Percentiles rank a stretch among this genome's conserved stretches.
Evolutionary conservation across 164 flowering plant species (phyloP).

Genomic region (Houttuynia cordata): DNA sequence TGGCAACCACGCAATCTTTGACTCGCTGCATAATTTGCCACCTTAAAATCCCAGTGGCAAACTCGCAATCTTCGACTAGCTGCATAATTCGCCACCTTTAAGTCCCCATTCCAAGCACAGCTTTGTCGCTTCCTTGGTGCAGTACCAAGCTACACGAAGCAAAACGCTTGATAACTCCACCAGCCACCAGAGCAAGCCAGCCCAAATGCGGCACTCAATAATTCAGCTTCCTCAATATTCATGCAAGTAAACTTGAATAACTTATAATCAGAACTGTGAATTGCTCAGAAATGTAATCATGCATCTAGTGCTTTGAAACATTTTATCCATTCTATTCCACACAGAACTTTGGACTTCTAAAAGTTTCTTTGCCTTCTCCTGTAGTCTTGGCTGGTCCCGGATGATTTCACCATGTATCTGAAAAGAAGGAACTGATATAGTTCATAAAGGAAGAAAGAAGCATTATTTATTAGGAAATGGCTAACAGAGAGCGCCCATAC

Average conservation of each 20-base stretch:
- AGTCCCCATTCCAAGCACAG: too few species aligned
- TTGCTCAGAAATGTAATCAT: conserved; percentile 85
- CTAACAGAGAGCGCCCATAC: conserved; percentile 14
- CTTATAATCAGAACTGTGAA: conserved; percentile 34
- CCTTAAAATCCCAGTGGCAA: too few species aligned
- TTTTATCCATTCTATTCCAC: conserved; percentile 70
- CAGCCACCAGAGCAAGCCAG: background rate
- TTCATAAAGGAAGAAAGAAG: background rate
- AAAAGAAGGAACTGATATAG: background rate
- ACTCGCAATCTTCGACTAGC: too few species aligned
- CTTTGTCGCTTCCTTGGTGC: background rate
- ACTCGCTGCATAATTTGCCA: too few species aligned
- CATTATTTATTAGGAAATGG: background rate
- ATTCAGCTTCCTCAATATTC: background rate
- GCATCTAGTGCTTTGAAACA: conserved; percentile 81
- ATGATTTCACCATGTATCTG: conserved; percentile 94
- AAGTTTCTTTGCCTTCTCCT: conserved; percentile 61
- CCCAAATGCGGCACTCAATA: background rate
- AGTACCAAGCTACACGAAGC: background rate
- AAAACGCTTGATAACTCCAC: too few species aligned
- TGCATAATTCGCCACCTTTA: too few species aligned
- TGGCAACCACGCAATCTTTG: too few species aligned
- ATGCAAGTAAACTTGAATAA: too few species aligned
- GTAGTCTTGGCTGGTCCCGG: conserved; percentile 40
- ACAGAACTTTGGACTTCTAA: conserved; percentile 54